Conservation (phyloP, 176 grass and related monocot genomes). For the Oryza longistaminata region DNA sequence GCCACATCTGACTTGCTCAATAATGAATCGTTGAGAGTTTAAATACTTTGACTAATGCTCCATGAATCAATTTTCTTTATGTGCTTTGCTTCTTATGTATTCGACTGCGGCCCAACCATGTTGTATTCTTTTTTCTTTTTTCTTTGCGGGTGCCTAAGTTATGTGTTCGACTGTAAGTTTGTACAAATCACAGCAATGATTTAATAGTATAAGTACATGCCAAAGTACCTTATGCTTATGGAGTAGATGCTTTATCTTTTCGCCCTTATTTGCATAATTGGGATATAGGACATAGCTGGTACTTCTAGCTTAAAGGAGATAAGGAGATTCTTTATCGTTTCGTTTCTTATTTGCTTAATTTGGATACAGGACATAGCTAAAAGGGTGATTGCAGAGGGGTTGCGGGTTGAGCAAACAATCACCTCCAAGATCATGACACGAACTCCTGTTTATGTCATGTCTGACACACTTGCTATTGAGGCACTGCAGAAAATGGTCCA, state of each 20-base stretch:
- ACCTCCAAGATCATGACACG: slow-evolving; percentile 97
- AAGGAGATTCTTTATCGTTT: not conserved
- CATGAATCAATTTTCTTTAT: not conserved
- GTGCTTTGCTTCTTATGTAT: not conserved
- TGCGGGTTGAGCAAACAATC: slow-evolving; percentile 79
- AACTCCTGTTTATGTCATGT: slow-evolving; percentile 66
- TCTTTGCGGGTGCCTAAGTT: not conserved
- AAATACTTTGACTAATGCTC: not conserved
- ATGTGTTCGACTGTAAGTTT: not conserved
- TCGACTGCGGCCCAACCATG: not conserved
- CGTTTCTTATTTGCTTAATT: slow-evolving; percentile 10
- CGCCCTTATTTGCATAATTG: slow-evolving; percentile 8
- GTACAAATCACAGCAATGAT: not conserved
- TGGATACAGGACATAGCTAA: slow-evolving; percentile 76
- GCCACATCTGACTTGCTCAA: not conserved
- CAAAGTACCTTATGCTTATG: not conserved
- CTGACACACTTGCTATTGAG: slow-evolving; percentile 79
- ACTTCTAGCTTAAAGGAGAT: not conserved
- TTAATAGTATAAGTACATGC: not conserved
- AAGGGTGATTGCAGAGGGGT: slow-evolving; percentile 78
- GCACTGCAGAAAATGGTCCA: slow-evolving; percentile 96
- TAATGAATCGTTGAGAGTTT: not conserved
- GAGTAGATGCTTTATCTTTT: not conserved
- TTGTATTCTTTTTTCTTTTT: not conserved
- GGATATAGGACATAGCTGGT: slow-evolving; percentile 66